phyloP scores from a whole-genome alignment of 495 filamentous ascomycete species.

The Podospora conica region DNA sequence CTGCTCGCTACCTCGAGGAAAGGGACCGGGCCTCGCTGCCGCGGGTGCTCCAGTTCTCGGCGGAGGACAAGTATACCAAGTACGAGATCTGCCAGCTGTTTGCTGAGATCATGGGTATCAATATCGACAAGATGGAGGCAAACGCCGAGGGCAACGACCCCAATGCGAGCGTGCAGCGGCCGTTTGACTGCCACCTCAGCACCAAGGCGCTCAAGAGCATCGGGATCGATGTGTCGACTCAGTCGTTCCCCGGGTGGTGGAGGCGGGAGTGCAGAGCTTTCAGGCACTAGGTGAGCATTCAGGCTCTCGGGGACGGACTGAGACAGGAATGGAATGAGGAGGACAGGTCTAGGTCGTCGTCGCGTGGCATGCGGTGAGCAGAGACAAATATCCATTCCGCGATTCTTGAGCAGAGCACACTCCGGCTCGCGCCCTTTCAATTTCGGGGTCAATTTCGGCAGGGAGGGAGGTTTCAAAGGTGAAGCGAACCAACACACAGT shows the following conservation, averaged over 20 bases:
- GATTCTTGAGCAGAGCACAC: not conserved
- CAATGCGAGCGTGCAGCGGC: conserved; percentile 65
- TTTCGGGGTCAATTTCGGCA: not conserved
- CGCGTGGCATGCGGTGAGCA: not conserved
- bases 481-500: not conserved
- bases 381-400: not conserved
- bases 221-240: conserved; percentile 68
- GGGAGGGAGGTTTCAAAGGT: not conserved
- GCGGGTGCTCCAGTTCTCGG: conserved; percentile 75
- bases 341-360: not conserved
- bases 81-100: conserved; percentile 82
- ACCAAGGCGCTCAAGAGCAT: conserved; percentile 68
- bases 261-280: conserved; percentile 45
- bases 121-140: conserved; percentile 61
- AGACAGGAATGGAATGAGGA: not conserved
- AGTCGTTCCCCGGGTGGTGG: conserved; percentile 84
- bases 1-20: conserved; percentile 55
- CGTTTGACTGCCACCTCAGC: conserved; percentile 85
- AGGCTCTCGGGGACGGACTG: not conserved
- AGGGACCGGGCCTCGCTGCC: conserved; percentile 49
- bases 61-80: conserved; percentile 83
- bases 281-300: conserved; percentile 28
- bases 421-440: not conserved
- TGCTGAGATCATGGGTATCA: conserved; percentile 72
- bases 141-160: conserved; percentile 74